Percentiles rank a stretch among this genome's conserved stretches.
Conservation (phyloP, 306 rosid species). For the Prinsepia uniflora region DNA sequence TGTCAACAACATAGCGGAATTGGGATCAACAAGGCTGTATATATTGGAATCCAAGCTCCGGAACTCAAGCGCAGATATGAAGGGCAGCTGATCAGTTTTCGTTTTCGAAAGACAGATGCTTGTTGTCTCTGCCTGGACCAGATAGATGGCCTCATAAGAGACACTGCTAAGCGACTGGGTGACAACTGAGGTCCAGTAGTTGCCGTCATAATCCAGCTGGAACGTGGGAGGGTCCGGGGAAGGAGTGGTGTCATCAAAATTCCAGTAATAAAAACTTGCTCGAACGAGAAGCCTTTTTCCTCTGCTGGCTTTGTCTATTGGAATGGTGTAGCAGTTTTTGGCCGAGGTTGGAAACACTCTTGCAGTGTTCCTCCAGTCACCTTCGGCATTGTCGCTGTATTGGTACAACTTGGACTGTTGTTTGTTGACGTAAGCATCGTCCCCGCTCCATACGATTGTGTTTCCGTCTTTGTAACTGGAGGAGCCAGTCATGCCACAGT, state of each 20-base stretch:
- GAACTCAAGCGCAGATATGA: neutral
- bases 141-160: neutral
- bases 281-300: neutral
- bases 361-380: neutral
- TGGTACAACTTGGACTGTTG: neutral
- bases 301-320: neutral
- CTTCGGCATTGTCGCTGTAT: neutral
- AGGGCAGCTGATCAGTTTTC: neutral
- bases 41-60: neutral
- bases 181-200: neutral
- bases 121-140: neutral
- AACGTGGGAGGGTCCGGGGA: neutral
- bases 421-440: neutral
- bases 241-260: neutral
- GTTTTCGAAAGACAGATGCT: neutral
- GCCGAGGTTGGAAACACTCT: neutral
- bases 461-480: neutral
- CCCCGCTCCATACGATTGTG: neutral
- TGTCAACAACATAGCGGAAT: neutral
- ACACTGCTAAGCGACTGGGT: neutral
- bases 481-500: neutral
- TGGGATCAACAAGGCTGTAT: conserved; percentile 3
- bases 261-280: neutral
- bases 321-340: neutral
- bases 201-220: neutral